A percentile compares a stretch with the other conserved stretches of the same genome.
Evolutionary conservation across 2,329 filamentous ascomycete genomes (phyloP).

Genomic region (Zymoseptoria ardabiliae): DNA sequence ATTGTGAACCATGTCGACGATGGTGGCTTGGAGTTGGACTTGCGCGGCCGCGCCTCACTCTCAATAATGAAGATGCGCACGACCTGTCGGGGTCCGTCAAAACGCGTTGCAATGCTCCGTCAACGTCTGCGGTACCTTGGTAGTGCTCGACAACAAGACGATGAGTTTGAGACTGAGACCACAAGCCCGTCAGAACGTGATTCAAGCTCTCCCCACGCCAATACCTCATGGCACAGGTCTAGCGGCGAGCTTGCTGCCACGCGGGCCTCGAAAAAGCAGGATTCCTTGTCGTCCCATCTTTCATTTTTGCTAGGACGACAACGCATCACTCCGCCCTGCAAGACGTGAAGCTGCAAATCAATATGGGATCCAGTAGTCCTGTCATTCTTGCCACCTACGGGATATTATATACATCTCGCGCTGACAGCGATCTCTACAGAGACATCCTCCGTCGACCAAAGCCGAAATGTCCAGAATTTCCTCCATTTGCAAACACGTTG

Average conservation of each 20-base stretch:
- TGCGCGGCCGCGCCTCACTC: no score
- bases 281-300: neutral
- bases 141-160: no score
- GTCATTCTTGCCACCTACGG: neutral
- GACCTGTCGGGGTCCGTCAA: no score
- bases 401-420: slow-evolving; percentile 5
- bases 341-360: no score
- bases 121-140: no score
- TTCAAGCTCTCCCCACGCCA: neutral
- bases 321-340: neutral
- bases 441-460: neutral
- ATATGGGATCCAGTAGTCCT: neutral
- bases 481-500: neutral
- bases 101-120: no score
- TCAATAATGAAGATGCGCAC: no score
- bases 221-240: neutral
- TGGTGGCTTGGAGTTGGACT: neutral
- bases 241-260: neutral
- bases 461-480: neutral
- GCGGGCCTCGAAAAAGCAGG: neutral
- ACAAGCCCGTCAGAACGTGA: neutral
- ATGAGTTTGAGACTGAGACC: no score
- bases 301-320: neutral
- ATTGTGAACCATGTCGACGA: neutral
- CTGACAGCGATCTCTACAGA: neutral